These are phyloP conservation scores for Cadophora gregata DNA, from an alignment of 2,329 filamentous ascomycete genomes.

Conservation along the genomic window DNA sequence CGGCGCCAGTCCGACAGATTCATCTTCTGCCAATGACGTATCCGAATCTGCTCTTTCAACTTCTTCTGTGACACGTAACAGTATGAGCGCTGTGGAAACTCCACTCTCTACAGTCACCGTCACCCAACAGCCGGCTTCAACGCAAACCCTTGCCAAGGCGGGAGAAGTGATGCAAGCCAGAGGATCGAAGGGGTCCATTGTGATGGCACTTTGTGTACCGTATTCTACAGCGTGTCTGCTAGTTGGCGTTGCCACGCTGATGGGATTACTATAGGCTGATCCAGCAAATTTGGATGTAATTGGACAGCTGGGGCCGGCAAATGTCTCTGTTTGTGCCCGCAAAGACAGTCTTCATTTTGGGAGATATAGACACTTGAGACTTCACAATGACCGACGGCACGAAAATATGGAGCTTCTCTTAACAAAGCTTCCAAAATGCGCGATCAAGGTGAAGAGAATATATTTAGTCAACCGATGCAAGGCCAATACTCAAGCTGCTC, in stretches of 20 bases:
- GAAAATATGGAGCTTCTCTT: neutral
- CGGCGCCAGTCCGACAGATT: conserved; percentile 2
- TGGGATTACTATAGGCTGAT: conserved; percentile 35
- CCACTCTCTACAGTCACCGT: conserved; percentile 32
- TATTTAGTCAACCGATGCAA: neutral
- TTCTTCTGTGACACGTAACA: conserved; percentile 6
- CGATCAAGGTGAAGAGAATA: neutral
- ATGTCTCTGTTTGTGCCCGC: neutral
- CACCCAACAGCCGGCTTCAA: conserved; percentile 32
- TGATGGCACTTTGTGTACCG: conserved; percentile 28
- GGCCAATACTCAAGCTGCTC: neutral
- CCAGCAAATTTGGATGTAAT: neutral
- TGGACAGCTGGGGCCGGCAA: neutral
- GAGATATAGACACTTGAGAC: neutral
- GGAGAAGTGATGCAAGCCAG: conserved; percentile 38
- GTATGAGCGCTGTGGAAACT: neutral
- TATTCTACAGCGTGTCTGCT: conserved; percentile 31
- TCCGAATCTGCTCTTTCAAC: conserved; percentile 2
- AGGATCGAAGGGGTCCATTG: conserved; percentile 21
- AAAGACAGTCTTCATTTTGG: conserved; percentile 10
- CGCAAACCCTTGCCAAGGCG: conserved; percentile 36
- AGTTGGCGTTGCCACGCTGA: conserved; percentile 32
- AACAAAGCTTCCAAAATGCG: neutral
- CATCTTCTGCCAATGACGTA: neutral
- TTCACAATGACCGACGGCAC: neutral